phyloP scores from a whole-genome alignment of 2,329 filamentous ascomycete species.

The Tolypocladium nubicola region DNA sequence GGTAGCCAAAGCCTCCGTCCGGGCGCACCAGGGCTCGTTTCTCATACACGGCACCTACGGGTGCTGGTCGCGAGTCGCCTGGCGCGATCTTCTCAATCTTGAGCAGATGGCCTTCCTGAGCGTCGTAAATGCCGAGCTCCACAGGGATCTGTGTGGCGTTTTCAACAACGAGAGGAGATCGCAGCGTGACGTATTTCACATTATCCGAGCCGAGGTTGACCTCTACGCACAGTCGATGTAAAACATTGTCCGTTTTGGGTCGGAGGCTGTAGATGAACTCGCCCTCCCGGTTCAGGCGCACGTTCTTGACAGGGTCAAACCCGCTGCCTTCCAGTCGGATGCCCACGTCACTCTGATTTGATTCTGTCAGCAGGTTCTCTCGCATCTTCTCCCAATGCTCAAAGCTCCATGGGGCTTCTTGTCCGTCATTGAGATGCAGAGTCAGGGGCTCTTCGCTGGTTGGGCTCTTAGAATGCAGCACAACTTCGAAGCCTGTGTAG shows the following conservation, averaged over 20 bases:
- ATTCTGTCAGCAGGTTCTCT: conserved; percentile 81
- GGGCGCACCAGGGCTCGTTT: conserved; percentile 82
- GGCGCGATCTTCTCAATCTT: conserved; percentile 98
- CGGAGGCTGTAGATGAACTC: conserved; percentile 83
- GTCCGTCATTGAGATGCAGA: conserved; percentile 72
- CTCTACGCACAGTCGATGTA: conserved; percentile 86
- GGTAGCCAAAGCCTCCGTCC: conserved; percentile 92
- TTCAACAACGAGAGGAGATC: conserved; percentile 83
- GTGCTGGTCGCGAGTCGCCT: conserved; percentile 79
- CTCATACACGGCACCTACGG: conserved; percentile 83
- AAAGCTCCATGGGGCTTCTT: conserved; percentile 91
- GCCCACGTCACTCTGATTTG: conserved; percentile 66
- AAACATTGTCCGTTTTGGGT: conserved; percentile 72
- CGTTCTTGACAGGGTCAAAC: conserved; percentile 81
- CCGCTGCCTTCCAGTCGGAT: conserved; percentile 85
- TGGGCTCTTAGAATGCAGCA: conserved; percentile 67
- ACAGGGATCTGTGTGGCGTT: conserved; percentile 96
- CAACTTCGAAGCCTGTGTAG: conserved; percentile 85
- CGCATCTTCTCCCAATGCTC: conserved; percentile 95
- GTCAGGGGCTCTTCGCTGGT: conserved; percentile 57
- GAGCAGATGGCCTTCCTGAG: conserved; percentile 75
- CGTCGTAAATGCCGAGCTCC: conserved; percentile 84
- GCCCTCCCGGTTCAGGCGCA: conserved; percentile 87
- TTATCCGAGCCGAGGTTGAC: conserved; percentile 87
- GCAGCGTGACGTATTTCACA: conserved; percentile 93